Percentiles rank a stretch among this genome's conserved stretches.
Conservation (phyloP, 2,329 filamentous ascomycete species). For the Alternaria arbusti region DNA sequence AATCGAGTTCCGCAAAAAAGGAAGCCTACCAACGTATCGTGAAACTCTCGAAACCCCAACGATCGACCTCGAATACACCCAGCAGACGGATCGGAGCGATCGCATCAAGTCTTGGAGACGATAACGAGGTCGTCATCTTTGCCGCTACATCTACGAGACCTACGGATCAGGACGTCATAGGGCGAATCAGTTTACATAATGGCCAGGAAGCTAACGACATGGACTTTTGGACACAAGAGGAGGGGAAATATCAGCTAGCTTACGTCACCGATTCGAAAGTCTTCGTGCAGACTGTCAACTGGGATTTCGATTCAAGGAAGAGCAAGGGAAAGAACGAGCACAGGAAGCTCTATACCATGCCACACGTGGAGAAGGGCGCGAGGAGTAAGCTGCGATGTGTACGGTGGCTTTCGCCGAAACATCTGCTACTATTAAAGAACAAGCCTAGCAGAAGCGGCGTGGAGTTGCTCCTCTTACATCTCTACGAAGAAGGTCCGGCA, state of each 20-base stretch:
- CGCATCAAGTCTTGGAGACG: constrained; percentile 73
- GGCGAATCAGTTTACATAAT: constrained; percentile 58
- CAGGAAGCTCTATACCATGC: constrained; percentile 39
- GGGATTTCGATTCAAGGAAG: constrained; percentile 54
- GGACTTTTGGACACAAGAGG: constrained; percentile 69
- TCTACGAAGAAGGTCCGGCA: constrained; percentile 64
- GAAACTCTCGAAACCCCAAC: constrained; percentile 62
- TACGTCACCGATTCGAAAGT: constrained; percentile 82
- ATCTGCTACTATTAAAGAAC: constrained; percentile 64
- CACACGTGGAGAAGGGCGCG: constrained; percentile 40
- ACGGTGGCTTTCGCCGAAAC: constrained; percentile 61
- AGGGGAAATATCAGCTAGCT: constrained; percentile 71
- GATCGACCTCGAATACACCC: constrained; percentile 52
- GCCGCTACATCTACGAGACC: constrained; percentile 65
- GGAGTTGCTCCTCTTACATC: constrained; percentile 62
- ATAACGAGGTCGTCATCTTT: constrained; percentile 82
- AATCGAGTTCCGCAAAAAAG: constrained; percentile 51
- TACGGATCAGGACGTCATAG: constrained; percentile 56
- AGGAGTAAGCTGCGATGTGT: constrained; percentile 62
- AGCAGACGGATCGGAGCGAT: constrained; percentile 74
- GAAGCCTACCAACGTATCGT: constrained; percentile 67
- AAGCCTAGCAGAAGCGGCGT: constrained; percentile 60
- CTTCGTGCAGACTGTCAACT: constrained; percentile 67
- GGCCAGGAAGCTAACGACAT: constrained; percentile 70
- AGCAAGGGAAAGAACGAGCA: constrained; percentile 38